Evolutionary conservation across 116 monocot genomes (phyloP).

Genomic region (Iris pallida): DNA sequence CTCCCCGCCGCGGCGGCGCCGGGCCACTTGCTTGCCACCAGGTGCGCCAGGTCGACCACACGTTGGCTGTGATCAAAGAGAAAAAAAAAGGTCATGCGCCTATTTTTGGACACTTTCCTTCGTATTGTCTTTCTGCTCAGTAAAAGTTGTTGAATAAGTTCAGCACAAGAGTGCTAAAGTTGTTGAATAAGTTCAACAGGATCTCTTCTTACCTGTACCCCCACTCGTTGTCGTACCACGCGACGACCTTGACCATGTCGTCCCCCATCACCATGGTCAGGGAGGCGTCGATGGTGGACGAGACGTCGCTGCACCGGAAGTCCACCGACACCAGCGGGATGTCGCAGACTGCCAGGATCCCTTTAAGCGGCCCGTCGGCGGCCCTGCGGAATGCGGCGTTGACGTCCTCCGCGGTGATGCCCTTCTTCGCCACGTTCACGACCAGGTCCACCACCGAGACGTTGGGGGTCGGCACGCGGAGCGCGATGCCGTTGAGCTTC

Average conservation of each 20-base stretch:
- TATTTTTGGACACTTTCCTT: no score
- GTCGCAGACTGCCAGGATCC: slow-evolving; percentile 80
- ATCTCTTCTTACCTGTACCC: slow-evolving; percentile 68
- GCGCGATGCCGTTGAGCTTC: slow-evolving; percentile 95
- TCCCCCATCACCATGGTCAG: slow-evolving; percentile 99
- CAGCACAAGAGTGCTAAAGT: no score
- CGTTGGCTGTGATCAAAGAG: slow-evolving; percentile 73
- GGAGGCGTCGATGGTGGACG: slow-evolving; percentile 84
- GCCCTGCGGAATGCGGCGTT: slow-evolving; percentile 82
- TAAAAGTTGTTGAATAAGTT: no score
- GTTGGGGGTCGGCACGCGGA: slow-evolving; percentile 92
- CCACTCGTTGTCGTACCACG: slow-evolving; percentile 99
- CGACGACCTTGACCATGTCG: slow-evolving; percentile 98
- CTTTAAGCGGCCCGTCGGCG: slow-evolving; percentile 72
- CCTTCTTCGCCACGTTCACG: slow-evolving; percentile 84
- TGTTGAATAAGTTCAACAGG: not conserved
- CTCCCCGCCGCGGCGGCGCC: slow-evolving; percentile 26
- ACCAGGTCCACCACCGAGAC: slow-evolving; percentile 95
- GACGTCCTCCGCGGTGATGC: slow-evolving; percentile 80
- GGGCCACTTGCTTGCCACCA: slow-evolving; percentile 90
- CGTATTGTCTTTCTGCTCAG: no score
- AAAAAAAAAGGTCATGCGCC: no score
- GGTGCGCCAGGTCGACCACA: slow-evolving; percentile 90
- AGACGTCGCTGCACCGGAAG: slow-evolving; percentile 90
- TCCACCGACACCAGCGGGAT: slow-evolving; percentile 85